Evolutionary conservation across 441 rosid species (phyloP).

Genomic region (Jatropha multifida): DNA sequence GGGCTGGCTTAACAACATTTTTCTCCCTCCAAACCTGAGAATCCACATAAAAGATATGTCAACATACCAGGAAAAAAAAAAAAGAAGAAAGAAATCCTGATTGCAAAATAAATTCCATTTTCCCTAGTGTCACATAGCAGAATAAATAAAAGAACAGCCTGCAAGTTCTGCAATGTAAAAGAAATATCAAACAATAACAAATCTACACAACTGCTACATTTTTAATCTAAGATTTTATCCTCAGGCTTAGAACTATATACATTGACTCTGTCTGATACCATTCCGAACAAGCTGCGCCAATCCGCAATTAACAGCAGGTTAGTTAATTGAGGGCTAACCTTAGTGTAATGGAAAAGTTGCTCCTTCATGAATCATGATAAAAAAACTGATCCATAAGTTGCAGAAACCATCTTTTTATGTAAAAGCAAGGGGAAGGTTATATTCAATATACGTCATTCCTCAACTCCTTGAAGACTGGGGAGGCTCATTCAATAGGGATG

Average conservation of each 20-base stretch:
- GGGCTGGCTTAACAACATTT: slow-evolving; percentile 85
- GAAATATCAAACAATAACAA: neutral
- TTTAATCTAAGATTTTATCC: neutral
- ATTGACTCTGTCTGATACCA: neutral
- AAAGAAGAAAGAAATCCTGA: neutral
- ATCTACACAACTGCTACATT: neutral
- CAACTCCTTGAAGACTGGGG: neutral
- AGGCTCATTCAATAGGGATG: neutral
- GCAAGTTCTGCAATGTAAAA: neutral
- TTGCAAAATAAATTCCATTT: neutral
- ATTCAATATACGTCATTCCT: neutral
- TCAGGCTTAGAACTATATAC: neutral
- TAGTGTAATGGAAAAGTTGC: neutral
- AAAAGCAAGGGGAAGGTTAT: neutral
- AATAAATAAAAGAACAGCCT: neutral
- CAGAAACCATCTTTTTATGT: neutral
- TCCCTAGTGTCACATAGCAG: neutral
- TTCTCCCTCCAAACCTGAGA: slow-evolving; percentile 97
- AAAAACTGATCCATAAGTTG: neutral
- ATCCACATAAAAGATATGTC: slow-evolving; percentile 18
- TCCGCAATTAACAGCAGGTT: neutral
- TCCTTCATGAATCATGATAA: neutral
- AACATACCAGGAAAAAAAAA: slow-evolving; percentile 6
- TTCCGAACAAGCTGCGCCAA: neutral
- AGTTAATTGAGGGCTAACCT: neutral